These are phyloP conservation scores for Ophiostoma ulmi DNA, from an alignment of 2,329 filamentous ascomycete species.

Conservation along the genomic window DNA sequence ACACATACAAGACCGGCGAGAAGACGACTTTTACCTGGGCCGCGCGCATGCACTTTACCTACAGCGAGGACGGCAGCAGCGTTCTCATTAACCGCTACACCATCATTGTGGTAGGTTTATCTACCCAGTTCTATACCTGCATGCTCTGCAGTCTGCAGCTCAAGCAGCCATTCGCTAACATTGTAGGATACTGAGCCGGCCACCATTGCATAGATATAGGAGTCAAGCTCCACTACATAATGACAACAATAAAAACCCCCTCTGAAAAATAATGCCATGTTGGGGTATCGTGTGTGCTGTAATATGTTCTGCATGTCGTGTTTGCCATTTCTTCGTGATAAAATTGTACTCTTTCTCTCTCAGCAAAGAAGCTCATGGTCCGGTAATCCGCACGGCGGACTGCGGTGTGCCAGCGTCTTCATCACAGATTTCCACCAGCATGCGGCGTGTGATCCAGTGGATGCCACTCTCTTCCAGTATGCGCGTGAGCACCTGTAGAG, in stretches of 20 bases:
- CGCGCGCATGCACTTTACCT: slow-evolving; percentile 23
- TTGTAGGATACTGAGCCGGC: neutral
- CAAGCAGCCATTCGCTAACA: neutral
- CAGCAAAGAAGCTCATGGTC: neutral
- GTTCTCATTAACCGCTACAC: slow-evolving; percentile 26
- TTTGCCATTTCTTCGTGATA: neutral
- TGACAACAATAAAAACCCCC: neutral
- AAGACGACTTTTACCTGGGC: slow-evolving; percentile 25
- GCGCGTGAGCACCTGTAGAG: neutral
- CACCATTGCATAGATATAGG: neutral
- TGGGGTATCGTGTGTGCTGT: neutral
- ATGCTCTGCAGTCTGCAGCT: neutral
- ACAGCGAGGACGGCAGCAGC: slow-evolving; percentile 11
- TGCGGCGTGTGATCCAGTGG: slow-evolving; percentile 15
- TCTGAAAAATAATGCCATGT: neutral
- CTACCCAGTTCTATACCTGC: neutral
- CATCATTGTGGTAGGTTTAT: slow-evolving; percentile 23
- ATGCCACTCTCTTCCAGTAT: slow-evolving; percentile 18
- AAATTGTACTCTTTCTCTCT: neutral
- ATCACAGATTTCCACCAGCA: slow-evolving; percentile 19
- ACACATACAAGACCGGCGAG: slow-evolving; percentile 21
- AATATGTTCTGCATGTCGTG: neutral
- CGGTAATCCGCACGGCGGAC: neutral
- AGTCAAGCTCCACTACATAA: neutral
- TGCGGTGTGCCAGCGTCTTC: neutral